phyloP scores from a whole-genome alignment of 2,329 filamentous ascomycete genomes.

The Fusarium fujikuroi region DNA sequence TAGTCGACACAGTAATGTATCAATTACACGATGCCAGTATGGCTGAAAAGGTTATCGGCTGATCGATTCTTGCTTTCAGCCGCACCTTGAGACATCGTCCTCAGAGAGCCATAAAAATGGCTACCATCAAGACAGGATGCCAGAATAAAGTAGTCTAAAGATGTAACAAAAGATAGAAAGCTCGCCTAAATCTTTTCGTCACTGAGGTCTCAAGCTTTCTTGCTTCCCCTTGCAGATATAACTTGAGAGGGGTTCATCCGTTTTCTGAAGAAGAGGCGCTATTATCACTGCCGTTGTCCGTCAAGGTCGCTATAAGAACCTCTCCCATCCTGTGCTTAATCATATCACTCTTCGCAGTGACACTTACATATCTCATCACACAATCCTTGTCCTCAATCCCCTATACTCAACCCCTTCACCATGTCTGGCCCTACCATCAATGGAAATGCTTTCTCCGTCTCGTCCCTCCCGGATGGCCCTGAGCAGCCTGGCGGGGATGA shows the following conservation, averaged over 20 bases:
- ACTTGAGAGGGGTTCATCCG: neutral
- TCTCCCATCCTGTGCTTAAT: fast-evolving
- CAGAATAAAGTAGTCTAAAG: neutral
- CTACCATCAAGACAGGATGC: fast-evolving
- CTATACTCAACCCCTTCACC: neutral
- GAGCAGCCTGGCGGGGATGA: neutral
- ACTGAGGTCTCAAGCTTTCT: neutral
- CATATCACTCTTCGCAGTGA: fast-evolving
- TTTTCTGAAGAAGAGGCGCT: neutral
- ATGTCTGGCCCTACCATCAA: neutral
- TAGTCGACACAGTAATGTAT: neutral
- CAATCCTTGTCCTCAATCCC: too few species aligned
- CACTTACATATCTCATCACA: fast-evolving
- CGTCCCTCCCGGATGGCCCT: neutral
- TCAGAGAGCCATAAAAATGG: fast-evolving
- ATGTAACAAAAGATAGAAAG: fast-evolving
- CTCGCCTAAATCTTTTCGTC: neutral
- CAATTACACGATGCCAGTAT: too few species aligned
- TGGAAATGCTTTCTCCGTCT: neutral
- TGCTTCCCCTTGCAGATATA: neutral
- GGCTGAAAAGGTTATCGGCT: neutral
- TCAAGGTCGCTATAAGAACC: neutral
- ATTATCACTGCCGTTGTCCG: fast-evolving
- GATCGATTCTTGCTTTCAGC: neutral
- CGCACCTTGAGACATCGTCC: fast-evolving